Conservation (phyloP, 257 asterid species). For the Ligustrum vulgare region DNA sequence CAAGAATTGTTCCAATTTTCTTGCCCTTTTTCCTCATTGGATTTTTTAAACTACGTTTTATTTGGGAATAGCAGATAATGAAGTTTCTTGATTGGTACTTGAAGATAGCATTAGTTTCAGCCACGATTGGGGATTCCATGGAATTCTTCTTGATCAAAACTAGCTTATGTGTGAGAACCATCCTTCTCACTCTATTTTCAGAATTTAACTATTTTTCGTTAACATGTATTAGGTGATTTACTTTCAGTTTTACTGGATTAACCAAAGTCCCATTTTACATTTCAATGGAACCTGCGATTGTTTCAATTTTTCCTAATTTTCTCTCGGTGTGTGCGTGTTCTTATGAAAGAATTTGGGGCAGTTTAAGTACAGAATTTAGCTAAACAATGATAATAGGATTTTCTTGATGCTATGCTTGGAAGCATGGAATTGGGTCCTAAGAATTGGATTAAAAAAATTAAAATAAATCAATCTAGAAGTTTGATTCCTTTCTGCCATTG, state of each 20-base stretch:
- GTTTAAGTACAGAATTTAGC: background rate
- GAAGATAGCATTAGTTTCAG: constrained; percentile 69
- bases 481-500: background rate
- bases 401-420: background rate
- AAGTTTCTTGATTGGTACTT: constrained; percentile 83
- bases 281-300: background rate
- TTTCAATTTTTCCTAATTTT: no score
- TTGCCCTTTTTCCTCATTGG: background rate
- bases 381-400: background rate
- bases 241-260: background rate
- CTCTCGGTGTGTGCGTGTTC: background rate
- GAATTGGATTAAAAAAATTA: no score
- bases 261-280: background rate
- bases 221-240: constrained; percentile 22
- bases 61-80: constrained; percentile 36
- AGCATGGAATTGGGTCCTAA: background rate
- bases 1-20: background rate
- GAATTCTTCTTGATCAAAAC: constrained; percentile 95
- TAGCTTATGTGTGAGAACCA: constrained; percentile 81
- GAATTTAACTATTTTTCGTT: background rate
- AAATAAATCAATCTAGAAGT: background rate
- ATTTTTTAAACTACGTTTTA: constrained; percentile 7
- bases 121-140: constrained; percentile 83
- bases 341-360: background rate
- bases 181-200: constrained; percentile 38